These are phyloP conservation scores for Anaeramoeba flamelloides DNA, from an alignment of 78 protist species.

Conservation along the genomic window DNA sequence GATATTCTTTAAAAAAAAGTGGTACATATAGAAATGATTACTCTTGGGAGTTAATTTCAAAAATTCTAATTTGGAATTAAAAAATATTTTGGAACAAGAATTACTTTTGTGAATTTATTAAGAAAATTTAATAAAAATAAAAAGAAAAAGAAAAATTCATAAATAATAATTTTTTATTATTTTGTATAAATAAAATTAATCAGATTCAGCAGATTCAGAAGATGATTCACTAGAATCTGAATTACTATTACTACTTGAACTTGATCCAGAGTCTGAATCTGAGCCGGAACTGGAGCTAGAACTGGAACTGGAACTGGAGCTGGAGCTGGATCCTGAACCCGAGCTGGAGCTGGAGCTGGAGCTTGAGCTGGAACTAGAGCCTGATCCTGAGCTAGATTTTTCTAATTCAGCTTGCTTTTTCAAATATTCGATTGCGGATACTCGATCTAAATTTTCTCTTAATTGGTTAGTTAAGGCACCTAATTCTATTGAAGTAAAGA, in stretches of 20 bases:
- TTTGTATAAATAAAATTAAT: no score
- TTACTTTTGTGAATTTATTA: no score
- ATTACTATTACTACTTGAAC: not conserved
- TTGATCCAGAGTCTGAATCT: not conserved
- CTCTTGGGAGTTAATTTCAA: no score
- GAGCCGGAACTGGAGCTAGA: not conserved
- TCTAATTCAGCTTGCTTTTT: not conserved
- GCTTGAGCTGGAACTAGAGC: not conserved
- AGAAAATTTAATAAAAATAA: no score
- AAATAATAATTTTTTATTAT: no score
- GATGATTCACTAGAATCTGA: not conserved
- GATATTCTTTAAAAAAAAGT: no score
- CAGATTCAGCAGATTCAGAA: constrained; percentile 1
- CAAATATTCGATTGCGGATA: not conserved
- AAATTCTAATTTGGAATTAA: no score
- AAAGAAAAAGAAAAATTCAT: no score
- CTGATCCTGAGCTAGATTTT: not conserved
- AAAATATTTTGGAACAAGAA: no score
- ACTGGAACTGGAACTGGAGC: not conserved
- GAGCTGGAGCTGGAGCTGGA: not conserved
- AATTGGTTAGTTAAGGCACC: constrained; percentile 55
- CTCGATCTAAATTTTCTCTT: not conserved
- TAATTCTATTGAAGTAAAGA: constrained; percentile 73
- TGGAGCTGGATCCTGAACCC: not conserved
- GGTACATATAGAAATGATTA: no score